Conservation (phyloP, 2,329 filamentous ascomycete genomes). For the Sporothrix schenckii region DNA sequence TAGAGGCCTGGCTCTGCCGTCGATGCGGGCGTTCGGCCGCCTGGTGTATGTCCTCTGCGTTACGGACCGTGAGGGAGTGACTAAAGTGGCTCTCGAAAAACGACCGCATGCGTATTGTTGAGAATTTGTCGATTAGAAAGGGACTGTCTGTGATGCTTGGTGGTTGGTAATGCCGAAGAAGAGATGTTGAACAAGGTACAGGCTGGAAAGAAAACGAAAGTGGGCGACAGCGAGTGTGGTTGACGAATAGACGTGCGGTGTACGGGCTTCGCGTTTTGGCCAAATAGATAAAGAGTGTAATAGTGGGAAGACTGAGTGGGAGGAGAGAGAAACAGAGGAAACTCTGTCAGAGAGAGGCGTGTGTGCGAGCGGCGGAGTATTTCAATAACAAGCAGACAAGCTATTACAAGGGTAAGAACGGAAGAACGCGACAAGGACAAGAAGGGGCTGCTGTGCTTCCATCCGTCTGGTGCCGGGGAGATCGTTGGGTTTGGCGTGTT, state of each 20-base stretch:
- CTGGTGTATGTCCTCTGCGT: neutral
- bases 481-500: conserved; percentile 37
- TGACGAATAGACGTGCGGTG: conserved; percentile 6
- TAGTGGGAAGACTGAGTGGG: neutral
- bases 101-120: conserved; percentile 26
- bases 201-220: conserved; percentile 7
- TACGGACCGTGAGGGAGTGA: neutral
- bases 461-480: conserved; percentile 36
- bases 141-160: no score
- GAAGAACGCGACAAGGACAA: neutral
- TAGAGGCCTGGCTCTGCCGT: neutral
- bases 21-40: conserved; percentile 12
- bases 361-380: conserved; percentile 14
- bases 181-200: neutral
- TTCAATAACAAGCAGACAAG: conserved; percentile 14
- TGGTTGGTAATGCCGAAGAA: neutral
- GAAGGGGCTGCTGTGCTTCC: conserved; percentile 14
- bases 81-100: neutral
- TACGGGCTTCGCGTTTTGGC: neutral
- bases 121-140: neutral
- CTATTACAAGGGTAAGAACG: neutral
- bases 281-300: neutral
- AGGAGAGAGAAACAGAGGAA: conserved; percentile 14
- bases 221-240: conserved; percentile 5
- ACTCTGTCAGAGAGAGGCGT: neutral